Base-by-base conservation (phyloP, 2,329 filamentous ascomycete species). In the Allantophomopsis cytisporea region DNA sequence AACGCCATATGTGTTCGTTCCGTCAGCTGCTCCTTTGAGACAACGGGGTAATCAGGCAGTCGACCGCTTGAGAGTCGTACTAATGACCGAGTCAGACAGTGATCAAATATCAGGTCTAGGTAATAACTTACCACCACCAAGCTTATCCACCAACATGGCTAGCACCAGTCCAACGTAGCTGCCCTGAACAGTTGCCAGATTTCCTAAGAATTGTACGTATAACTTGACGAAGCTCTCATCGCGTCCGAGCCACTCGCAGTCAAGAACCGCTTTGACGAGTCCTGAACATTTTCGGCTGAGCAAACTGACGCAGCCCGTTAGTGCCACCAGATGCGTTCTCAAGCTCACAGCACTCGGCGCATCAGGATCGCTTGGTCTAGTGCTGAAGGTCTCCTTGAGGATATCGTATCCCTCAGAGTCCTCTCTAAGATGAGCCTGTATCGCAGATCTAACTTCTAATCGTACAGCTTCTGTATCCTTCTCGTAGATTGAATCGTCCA, bases 171-270 rank as follows among this genome's bases (percentile, higher is more conserved):
- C 71, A 28, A 93, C 72, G 59, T 85, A 93, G 12, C 75, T 78
- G 35, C 83, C 80, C 52, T 95, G 85, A 1, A 87, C 82, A 43
- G 84, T 93, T 39, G 87, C 76, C 35, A 98, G 64, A 31, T 78
- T 76, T 14, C 74, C 73, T 17, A 85, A 61, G 48, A 85, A 81
- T 50, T 77, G 69, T 40, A 71, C 68, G 54, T 83, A 87, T 38
- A 75, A 71, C 49, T 73, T 73, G 41, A 76, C 67, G 52, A 85
- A 85, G 30, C 67, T 63, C 20, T 75, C 70, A 44, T 80, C 75
- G 41, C 76, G 69, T 8, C 73, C 76, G 30, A 80, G 61, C 78
- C 78, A 83, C 28, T 71, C 69, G 53, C 71, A 76, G 39, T 65
- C 61, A n/a, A 82, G 59, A 7, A 81, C 63, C 38, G 64, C 65